Percentiles rank a stretch among this genome's conserved stretches.
These are phyloP conservation scores for Aureobasidium sp. DNA, from an alignment of 2,329 filamentous ascomycete genomes.

Conservation along the genomic window DNA sequence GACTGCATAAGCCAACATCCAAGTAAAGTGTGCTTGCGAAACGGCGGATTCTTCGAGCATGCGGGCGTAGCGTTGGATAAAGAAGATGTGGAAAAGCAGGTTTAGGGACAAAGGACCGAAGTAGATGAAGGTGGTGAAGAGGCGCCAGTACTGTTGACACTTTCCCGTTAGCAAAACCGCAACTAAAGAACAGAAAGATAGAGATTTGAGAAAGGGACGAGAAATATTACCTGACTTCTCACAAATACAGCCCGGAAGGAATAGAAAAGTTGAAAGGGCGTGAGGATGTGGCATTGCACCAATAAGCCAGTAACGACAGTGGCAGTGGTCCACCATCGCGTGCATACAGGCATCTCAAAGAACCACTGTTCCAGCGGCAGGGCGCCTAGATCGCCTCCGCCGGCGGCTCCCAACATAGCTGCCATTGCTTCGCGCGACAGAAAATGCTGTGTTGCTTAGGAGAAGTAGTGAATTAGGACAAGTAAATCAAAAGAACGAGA, in stretches of 20 bases:
- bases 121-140: slow-evolving; percentile 95
- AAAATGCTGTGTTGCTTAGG: neutral
- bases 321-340: slow-evolving; percentile 92
- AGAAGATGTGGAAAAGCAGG: slow-evolving; percentile 96
- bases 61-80: slow-evolving; percentile 91
- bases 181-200: neutral
- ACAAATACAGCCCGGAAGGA: slow-evolving; percentile 86
- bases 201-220: neutral
- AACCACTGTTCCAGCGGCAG: slow-evolving; percentile 96
- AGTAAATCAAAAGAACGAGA: neutral
- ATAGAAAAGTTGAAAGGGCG: slow-evolving; percentile 94
- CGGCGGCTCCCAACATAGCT: slow-evolving; percentile 36
- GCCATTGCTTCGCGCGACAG: slow-evolving; percentile 34
- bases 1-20: slow-evolving; percentile 83
- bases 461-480: neutral
- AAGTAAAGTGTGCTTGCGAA: slow-evolving; percentile 88
- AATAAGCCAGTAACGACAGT: slow-evolving; percentile 80
- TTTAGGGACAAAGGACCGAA: slow-evolving; percentile 92
- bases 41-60: slow-evolving; percentile 94
- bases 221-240: slow-evolving; percentile 70
- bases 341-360: slow-evolving; percentile 96
- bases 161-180: neutral
- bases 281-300: slow-evolving; percentile 88
- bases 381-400: slow-evolving; percentile 39
- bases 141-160: slow-evolving; percentile 76